A percentile compares a stretch with the other conserved stretches of the same genome.
Conservation (phyloP, 345 rosid species). For the Clausena lansium region DNA sequence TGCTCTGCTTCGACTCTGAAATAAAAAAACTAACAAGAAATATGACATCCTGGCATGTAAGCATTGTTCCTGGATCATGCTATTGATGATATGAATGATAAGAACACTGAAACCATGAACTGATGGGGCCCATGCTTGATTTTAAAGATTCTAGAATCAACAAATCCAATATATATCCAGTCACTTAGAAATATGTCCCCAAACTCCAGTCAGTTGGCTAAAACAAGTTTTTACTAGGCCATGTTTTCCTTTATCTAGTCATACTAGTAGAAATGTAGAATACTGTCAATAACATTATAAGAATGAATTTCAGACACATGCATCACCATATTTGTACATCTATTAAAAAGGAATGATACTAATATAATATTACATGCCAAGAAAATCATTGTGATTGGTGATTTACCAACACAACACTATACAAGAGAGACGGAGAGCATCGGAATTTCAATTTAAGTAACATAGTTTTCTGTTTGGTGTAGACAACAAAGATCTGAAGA, state of each 20-base stretch:
- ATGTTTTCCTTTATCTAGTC: neutral
- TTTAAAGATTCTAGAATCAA: neutral
- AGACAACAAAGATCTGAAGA: neutral
- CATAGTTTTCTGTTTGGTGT: neutral
- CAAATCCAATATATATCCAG: neutral
- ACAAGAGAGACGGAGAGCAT: neutral
- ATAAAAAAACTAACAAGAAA: neutral
- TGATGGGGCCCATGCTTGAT: neutral
- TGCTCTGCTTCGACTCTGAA: neutral
- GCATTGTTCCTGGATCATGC: conserved; percentile 26
- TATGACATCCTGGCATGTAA: conserved; percentile 29
- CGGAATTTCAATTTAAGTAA: neutral
- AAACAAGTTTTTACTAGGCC: neutral
- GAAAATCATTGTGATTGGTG: neutral
- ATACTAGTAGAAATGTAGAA: no score
- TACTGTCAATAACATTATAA: neutral
- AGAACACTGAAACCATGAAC: neutral
- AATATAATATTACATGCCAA: neutral
- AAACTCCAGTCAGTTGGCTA: neutral
- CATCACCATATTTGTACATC: neutral
- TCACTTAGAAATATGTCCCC: neutral
- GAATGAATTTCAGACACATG: neutral
- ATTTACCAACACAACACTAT: neutral
- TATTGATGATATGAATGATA: neutral
- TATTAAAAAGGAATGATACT: neutral